Base-by-base conservation (phyloP, 257 asterid species). In the Solanum pennellii region DNA sequence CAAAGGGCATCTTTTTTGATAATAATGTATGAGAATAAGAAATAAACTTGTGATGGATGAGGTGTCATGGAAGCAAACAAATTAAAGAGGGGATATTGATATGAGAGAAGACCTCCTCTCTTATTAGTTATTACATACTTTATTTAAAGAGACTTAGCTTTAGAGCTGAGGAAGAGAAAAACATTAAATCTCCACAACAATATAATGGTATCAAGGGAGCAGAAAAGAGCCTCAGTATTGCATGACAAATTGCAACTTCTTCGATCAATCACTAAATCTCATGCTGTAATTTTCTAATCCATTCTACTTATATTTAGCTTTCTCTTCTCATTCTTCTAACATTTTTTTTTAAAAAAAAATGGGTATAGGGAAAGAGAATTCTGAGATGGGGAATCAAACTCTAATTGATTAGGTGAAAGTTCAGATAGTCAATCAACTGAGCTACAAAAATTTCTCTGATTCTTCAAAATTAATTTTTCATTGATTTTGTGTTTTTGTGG, bases 201-300 rank as follows among this genome's bases (percentile, higher is more conserved):
- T 59, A 59, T 59, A 86, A 95, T 93, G 98, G 96, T 89, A 90
- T 93, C 98, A 6, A 91, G 93, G 90, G 95, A 93, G 94, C 94
- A 91, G 82, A 91, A 90, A 85, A 92, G 85, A 89, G 91, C 42
- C 3, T 5, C 89, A 82, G 84, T 89, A 41, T 88, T 93, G 88
- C 91, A 91, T 91, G 97, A 95, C 89, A 93, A 96, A 90, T 94
- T 95, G 83, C 98, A 96, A 89, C 93, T 93, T 88, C 99, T 96
- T 90, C 97, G 96, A 86, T 93, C 98, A 86, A 87, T 93, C 91
- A 92, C 99, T 89, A 92, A 94, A 82, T 96, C 98, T 91, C 95
- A 92, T 89, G 93, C 99, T 75, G 99, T 96, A 95, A 92, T 86
- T 18, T 9, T 56, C 65, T 56, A n/a, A 56, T 56, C 65, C 65